These are phyloP conservation scores for Lenwebbia sp. DNA, from an alignment of 345 rosid genomes.

Conservation along the genomic window DNA sequence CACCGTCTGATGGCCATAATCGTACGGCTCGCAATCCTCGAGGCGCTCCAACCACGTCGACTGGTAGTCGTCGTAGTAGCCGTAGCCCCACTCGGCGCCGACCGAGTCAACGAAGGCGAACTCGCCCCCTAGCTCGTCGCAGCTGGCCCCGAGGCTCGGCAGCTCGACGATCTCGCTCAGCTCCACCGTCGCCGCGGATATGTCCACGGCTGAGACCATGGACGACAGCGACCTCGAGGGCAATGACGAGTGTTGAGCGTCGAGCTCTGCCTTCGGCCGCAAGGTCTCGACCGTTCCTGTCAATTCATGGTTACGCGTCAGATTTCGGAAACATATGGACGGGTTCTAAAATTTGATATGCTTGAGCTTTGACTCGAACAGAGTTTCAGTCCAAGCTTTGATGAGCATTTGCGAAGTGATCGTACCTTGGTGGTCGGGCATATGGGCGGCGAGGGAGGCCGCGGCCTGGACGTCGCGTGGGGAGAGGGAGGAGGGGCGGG, in stretches of 20 bases:
- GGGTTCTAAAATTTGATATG: fast-evolving
- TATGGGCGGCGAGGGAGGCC: constrained; percentile 80
- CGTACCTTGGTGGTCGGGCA: constrained; percentile 13
- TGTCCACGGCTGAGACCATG: constrained; percentile 6
- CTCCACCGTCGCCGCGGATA: constrained; percentile 27
- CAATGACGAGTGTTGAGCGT: constrained; percentile 24
- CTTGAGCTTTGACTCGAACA: neutral
- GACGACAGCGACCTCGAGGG: constrained; percentile 40
- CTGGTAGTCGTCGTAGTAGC: neutral
- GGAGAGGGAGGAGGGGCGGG: constrained; percentile 60
- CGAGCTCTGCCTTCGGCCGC: neutral
- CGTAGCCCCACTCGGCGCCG: constrained; percentile 5
- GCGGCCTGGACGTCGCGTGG: constrained; percentile 92
- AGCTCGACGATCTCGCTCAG: constrained; percentile 69
- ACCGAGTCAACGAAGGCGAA: constrained; percentile 37
- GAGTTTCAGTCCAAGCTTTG: neutral
- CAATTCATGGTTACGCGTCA: neutral
- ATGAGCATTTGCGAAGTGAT: neutral
- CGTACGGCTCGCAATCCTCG: neutral
- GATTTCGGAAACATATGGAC: neutral
- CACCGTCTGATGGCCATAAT: neutral
- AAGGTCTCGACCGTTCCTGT: neutral
- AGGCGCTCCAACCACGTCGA: neutral
- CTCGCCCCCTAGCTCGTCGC: constrained; percentile 19
- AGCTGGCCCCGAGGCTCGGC: constrained; percentile 52